These are phyloP conservation scores for Geotrichum carabidarum DNA, from an alignment of 1,139 yeast genomes.

Conservation along the genomic window DNA sequence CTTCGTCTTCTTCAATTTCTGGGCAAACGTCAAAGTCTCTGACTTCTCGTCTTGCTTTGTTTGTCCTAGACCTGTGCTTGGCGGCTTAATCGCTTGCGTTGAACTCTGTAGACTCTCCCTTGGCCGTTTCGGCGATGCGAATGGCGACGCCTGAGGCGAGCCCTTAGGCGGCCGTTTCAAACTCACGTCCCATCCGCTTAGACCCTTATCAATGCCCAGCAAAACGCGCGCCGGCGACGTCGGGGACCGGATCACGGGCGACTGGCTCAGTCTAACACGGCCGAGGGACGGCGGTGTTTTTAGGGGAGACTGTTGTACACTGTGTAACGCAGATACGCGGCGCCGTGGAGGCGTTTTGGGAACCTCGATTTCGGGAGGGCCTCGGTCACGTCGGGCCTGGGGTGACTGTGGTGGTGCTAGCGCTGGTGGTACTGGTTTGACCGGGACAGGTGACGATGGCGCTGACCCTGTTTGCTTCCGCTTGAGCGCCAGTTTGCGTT, in stretches of 20 bases:
- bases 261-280: neutral
- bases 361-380: neutral
- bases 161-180: constrained; percentile 18
- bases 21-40: constrained; percentile 11
- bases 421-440: neutral
- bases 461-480: neutral
- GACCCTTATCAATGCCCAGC: constrained; percentile 18
- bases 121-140: constrained; percentile 3
- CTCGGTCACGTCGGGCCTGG: neutral
- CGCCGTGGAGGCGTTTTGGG: constrained; percentile 4
- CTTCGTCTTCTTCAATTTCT: constrained; percentile 6
- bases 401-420: neutral
- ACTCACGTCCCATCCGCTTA: constrained; percentile 19
- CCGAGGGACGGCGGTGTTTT: constrained; percentile 8
- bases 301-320: neutral
- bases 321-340: neutral
- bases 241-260: constrained; percentile 5
- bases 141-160: constrained; percentile 7
- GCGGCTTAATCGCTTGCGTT: too few species aligned
- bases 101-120: neutral
- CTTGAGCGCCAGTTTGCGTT: constrained; percentile 5
- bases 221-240: constrained; percentile 16
- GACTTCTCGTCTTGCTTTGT: neutral
- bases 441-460: neutral
- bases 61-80: neutral